Conservation (phyloP, 2,329 filamentous ascomycete genomes). For the Ophiocordyceps camponoti-rufipedis region DNA sequence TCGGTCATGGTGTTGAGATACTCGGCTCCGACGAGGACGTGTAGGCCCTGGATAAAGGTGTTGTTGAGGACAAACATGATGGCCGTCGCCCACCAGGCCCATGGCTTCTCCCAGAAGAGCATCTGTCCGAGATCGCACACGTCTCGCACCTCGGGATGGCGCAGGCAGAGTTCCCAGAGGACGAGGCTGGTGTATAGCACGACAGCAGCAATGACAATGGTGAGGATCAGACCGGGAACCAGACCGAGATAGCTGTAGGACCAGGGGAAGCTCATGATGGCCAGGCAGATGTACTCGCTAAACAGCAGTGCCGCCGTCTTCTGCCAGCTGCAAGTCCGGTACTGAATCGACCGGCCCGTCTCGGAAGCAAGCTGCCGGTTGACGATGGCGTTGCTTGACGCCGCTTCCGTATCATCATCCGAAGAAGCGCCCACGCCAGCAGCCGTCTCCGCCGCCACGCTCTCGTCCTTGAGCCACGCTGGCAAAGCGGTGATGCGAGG, state of each 20-base stretch:
- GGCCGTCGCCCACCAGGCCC: conserved; percentile 51
- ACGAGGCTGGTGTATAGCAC: conserved; percentile 58
- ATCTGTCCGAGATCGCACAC: conserved; percentile 93
- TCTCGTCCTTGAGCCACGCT: conserved; percentile 13
- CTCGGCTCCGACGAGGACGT: conserved; percentile 69
- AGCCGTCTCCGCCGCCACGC: conserved; percentile 19
- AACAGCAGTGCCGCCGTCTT: conserved; percentile 87
- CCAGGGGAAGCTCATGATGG: conserved; percentile 91
- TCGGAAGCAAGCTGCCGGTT: conserved; percentile 58
- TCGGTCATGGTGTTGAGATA: conserved; percentile 80
- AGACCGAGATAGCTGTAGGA: conserved; percentile 78
- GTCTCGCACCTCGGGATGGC: conserved; percentile 80
- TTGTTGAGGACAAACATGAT: conserved; percentile 91
- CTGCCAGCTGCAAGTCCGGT: conserved; percentile 84
- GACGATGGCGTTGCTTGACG: conserved; percentile 20
- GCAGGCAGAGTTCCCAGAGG: conserved; percentile 70
- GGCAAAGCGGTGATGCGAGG: conserved; percentile 31
- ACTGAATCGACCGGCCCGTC: conserved; percentile 65
- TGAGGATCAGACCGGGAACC: conserved; percentile 69
- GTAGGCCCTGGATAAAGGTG: conserved; percentile 70
- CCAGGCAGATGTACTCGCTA: conserved; percentile 84
- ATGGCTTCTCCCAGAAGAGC: conserved; percentile 71
- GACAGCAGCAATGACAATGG: conserved; percentile 54
- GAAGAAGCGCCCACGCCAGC: background rate
- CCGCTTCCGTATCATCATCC: background rate